These are phyloP conservation scores for Suillus tomentosus DNA, from an alignment of 768 basidiomycete species.

Conservation along the genomic window DNA sequence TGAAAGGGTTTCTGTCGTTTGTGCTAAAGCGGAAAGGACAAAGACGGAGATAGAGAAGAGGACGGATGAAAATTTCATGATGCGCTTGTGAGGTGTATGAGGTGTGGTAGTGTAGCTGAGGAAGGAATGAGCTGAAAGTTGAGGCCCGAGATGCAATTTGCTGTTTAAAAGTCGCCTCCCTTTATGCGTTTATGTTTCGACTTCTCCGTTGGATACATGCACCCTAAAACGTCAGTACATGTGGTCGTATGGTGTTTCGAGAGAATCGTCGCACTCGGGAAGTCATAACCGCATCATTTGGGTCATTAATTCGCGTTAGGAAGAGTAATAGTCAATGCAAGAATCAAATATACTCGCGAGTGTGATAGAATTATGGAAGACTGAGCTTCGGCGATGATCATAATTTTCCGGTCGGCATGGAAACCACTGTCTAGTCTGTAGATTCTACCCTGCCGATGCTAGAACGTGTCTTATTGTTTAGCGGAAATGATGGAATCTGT, in stretches of 20 bases:
- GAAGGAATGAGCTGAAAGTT: background rate
- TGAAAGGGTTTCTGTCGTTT: slow-evolving; percentile 32
- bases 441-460: background rate
- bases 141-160: background rate
- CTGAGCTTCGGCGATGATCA: background rate
- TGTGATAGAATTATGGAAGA: background rate
- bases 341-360: background rate
- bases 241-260: background rate
- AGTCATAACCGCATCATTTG: slow-evolving; percentile 10
- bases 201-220: slow-evolving; percentile 18
- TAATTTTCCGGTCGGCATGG: background rate
- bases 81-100: slow-evolving; percentile 5
- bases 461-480: background rate
- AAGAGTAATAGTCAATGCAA: background rate
- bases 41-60: slow-evolving; percentile 20
- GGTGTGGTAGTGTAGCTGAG: background rate
- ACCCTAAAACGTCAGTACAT: slow-evolving; percentile 2
- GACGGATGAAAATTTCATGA: slow-evolving; percentile 30
- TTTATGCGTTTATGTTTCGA: slow-evolving; percentile 23
- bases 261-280: slow-evolving; percentile 6
- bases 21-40: slow-evolving; percentile 23
- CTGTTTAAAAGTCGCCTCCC: background rate
- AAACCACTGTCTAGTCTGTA: background rate
- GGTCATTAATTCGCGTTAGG: background rate
- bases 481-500: background rate